phyloP scores from a whole-genome alignment of 176 grass and related monocot species.

The Ampelocalamus luodianensis region DNA sequence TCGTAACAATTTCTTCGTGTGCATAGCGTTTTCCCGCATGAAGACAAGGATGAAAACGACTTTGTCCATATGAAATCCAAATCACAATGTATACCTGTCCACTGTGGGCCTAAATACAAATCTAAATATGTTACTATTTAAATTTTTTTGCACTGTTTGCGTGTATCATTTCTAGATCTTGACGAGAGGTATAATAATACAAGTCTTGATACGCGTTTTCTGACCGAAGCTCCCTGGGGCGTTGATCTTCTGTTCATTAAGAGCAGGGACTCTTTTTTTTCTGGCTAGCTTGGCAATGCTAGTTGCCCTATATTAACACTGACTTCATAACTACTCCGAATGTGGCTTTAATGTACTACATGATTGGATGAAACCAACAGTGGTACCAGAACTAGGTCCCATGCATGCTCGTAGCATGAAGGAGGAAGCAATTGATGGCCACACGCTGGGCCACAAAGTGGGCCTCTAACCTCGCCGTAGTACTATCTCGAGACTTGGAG shows the following conservation, averaged over 20 bases:
- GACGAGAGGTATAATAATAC: not conserved
- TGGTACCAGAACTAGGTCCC: not conserved
- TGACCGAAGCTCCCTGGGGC: slow-evolving; percentile 19
- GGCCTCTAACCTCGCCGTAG: not conserved
- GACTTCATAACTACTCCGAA: not conserved
- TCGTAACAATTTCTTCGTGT: too few relatives aligned
- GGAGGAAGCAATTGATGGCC: not conserved
- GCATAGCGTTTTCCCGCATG: too few relatives aligned
- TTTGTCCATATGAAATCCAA: slow-evolving; percentile 12
- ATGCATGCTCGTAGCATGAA: not conserved
- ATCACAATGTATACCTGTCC: slow-evolving; percentile 1
- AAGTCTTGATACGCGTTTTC: slow-evolving; percentile 36
- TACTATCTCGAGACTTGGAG: slow-evolving; percentile 23
- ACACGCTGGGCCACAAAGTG: slow-evolving; percentile 37
- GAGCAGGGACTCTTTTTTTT: not conserved
- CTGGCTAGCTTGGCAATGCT: not conserved
- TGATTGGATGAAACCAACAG: not conserved
- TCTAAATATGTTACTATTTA: not conserved
- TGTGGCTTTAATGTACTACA: too few relatives aligned
- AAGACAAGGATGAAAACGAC: slow-evolving; percentile 24
- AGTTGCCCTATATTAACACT: not conserved
- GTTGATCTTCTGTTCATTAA: slow-evolving; percentile 36
- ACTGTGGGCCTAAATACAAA: not conserved
- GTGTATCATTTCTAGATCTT: slow-evolving; percentile 16
- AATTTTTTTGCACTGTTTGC: not conserved